Evolutionary conservation across 1,139 yeast genomes (phyloP).

Genomic region (Nakaseomyces sp.): DNA sequence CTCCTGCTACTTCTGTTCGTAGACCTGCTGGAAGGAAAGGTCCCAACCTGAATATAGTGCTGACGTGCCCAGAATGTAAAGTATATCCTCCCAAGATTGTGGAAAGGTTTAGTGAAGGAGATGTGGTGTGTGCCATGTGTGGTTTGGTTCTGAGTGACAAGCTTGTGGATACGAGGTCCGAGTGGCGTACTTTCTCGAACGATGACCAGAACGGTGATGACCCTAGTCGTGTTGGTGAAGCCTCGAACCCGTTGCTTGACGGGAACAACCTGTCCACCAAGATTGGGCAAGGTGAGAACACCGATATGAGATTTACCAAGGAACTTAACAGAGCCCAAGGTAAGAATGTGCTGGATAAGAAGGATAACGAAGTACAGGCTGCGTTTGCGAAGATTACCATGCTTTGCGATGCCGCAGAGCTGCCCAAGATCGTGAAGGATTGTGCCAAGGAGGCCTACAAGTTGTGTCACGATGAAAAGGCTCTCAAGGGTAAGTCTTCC

Average conservation of each 20-base stretch:
- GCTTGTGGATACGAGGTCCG: constrained; percentile 90
- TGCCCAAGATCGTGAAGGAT: constrained; percentile 92
- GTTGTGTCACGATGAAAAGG: constrained; percentile 79
- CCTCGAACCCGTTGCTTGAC: constrained; percentile 88
- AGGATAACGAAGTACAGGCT: constrained; percentile 77
- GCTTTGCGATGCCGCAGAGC: constrained; percentile 93
- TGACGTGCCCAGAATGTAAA: constrained; percentile 93
- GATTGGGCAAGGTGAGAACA: constrained; percentile 70
- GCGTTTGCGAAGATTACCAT: constrained; percentile 89
- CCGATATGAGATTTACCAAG: constrained; percentile 63
- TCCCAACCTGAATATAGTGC: constrained; percentile 76
- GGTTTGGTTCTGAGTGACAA: constrained; percentile 89
- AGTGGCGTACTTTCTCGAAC: constrained; percentile 96
- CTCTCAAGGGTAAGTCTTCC: constrained; percentile 82
- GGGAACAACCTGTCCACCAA: constrained; percentile 88
- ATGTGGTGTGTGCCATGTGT: constrained; percentile 93
- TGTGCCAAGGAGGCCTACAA: constrained; percentile 96
- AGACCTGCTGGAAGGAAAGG: constrained; percentile 33
- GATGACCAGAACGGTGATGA: constrained; percentile 98
- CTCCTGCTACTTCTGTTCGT: constrained; percentile 5
- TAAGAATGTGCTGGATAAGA: constrained; percentile 73
- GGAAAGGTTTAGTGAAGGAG: constrained; percentile 94
- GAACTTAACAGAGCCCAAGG: constrained; percentile 88
- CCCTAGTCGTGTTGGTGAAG: constrained; percentile 99
- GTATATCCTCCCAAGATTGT: constrained; percentile 92